phyloP scores from a whole-genome alignment of 2,329 filamentous ascomycete genomes.

The Epichloe bromicola region DNA sequence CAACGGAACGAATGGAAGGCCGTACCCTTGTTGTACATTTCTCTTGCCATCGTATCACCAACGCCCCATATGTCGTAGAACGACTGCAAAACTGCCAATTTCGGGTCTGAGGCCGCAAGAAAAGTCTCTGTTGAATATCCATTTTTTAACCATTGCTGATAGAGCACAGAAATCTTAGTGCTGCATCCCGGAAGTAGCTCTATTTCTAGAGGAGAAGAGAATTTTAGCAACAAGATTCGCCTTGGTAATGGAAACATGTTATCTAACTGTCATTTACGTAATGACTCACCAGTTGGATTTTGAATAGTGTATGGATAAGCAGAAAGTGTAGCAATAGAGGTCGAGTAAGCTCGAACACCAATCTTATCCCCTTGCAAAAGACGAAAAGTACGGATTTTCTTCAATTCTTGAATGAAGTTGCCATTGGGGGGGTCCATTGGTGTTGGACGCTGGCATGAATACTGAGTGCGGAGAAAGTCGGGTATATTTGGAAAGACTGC shows the following conservation, averaged over 20 bases:
- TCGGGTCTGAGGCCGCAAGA: conserved; percentile 50
- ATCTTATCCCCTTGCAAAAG: conserved; percentile 62
- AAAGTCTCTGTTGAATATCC: conserved; percentile 50
- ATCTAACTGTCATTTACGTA: not conserved
- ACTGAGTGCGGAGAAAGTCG: conserved; percentile 45
- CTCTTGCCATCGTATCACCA: conserved; percentile 62
- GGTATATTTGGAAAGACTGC: conserved; percentile 48
- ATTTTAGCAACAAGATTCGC: not conserved
- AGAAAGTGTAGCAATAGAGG: conserved; percentile 68
- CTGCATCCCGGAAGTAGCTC: conserved; percentile 64
- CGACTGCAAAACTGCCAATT: conserved; percentile 47
- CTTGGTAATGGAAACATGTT: not conserved
- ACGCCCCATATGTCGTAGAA: conserved; percentile 94
- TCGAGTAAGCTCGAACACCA: conserved; percentile 76
- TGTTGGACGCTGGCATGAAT: conserved; percentile 72
- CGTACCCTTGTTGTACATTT: conserved; percentile 58
- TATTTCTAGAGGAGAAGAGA: conserved; percentile 27
- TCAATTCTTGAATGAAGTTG: conserved; percentile 59
- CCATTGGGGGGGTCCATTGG: conserved; percentile 59
- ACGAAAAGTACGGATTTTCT: conserved; percentile 60
- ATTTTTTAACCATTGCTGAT: conserved; percentile 55
- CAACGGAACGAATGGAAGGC: not conserved
- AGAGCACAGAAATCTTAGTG: conserved; percentile 64
- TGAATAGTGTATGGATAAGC: conserved; percentile 55
- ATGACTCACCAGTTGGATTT: conserved; percentile 26